A percentile compares a stretch with the other conserved stretches of the same genome.
phyloP scores from a whole-genome alignment of 1,284 basidiomycete genomes.

The Melampsora americana region DNA sequence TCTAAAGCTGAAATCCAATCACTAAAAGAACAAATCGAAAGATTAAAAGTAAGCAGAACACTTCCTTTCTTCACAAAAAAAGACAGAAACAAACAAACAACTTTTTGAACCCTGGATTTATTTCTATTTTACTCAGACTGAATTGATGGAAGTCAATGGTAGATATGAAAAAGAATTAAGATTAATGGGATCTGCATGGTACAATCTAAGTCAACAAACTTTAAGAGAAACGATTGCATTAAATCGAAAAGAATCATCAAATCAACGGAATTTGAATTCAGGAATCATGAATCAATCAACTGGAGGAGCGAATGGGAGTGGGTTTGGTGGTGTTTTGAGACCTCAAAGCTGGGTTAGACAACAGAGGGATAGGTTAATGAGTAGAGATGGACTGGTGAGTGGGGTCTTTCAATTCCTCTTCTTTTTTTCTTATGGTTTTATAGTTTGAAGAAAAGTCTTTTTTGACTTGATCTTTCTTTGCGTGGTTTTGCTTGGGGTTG shows the following conservation, averaged over 20 bases:
- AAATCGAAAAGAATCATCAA: constrained; percentile 30
- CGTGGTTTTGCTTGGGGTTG: no score
- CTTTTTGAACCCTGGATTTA: no score
- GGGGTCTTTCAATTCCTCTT: background rate
- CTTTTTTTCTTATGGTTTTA: constrained; percentile 8
- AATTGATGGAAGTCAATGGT: constrained; percentile 24
- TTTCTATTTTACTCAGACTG: constrained; percentile 8
- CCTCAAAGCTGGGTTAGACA: constrained; percentile 43
- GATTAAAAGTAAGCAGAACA: constrained; percentile 15
- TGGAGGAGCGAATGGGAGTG: background rate
- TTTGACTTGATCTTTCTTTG: no score
- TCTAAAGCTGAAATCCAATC: constrained; percentile 29
- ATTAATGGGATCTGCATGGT: constrained; percentile 39
- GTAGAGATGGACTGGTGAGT: constrained; percentile 34
- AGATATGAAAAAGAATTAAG: constrained; percentile 30
- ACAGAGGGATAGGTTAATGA: constrained; percentile 36
- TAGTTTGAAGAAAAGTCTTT: background rate
- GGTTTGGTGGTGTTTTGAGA: constrained; percentile 27
- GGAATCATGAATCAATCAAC: constrained; percentile 9
- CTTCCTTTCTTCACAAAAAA: no score
- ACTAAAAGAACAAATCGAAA: constrained; percentile 29
- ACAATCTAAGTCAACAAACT: constrained; percentile 40
- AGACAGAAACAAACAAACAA: no score
- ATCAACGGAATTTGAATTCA: constrained; percentile 1
- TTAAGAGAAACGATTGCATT: constrained; percentile 31